Conservation (phyloP, 2,329 filamentous ascomycete species). For the Arthroderma sp. region DNA sequence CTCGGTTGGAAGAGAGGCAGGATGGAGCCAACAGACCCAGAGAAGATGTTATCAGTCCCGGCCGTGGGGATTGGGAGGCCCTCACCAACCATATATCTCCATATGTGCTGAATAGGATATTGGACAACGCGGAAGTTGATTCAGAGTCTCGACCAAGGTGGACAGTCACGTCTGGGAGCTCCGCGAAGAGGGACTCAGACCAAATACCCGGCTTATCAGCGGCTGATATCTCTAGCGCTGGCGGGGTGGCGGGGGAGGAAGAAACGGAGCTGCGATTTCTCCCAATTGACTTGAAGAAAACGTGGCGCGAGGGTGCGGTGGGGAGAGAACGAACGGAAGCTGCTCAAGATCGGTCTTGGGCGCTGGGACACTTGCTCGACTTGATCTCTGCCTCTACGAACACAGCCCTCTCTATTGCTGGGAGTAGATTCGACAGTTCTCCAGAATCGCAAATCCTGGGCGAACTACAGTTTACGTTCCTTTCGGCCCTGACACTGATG, state of each 20-base stretch:
- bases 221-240: slow-evolving; percentile 11
- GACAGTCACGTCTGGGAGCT: slow-evolving; percentile 46
- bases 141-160: slow-evolving; percentile 31
- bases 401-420: slow-evolving; percentile 16
- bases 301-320: slow-evolving; percentile 49
- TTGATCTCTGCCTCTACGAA: slow-evolving; percentile 17
- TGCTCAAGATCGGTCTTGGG: slow-evolving; percentile 51
- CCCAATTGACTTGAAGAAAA: slow-evolving; percentile 47
- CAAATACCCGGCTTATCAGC: slow-evolving; percentile 45
- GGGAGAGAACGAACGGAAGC: slow-evolving; percentile 50
- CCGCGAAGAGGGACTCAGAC: slow-evolving; percentile 43
- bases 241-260: slow-evolving; percentile 19
- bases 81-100: slow-evolving; percentile 41
- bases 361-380: slow-evolving; percentile 40
- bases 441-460: slow-evolving; percentile 36
- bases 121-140: slow-evolving; percentile 27
- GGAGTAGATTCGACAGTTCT: neutral
- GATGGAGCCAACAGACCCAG: slow-evolving; percentile 15
- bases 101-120: slow-evolving; percentile 37
- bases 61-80: slow-evolving; percentile 36
- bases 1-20: slow-evolving; percentile 16
- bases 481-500: slow-evolving; percentile 50
- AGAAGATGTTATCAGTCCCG: slow-evolving; percentile 4
- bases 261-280: slow-evolving; percentile 42
- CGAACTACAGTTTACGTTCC: slow-evolving; percentile 49